phyloP scores from a whole-genome alignment of 139 green algal species.

The Auxenochlorella pyrenoidosa region DNA sequence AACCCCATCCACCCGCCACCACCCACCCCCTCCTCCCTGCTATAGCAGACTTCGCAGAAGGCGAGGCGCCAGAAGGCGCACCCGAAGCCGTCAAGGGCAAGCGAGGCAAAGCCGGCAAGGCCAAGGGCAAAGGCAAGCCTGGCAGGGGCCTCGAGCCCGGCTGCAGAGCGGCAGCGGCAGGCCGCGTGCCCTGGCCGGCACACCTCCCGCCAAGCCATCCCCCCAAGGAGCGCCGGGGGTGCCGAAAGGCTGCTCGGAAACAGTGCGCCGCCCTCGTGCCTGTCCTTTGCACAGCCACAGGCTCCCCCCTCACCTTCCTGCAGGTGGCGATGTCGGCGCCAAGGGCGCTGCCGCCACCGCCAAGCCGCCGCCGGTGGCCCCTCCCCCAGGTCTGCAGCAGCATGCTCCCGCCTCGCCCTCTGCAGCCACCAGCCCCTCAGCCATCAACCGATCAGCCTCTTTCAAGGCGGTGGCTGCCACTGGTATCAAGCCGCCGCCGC shows the following conservation, averaged over 20 bases:
- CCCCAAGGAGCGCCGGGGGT: too few species aligned
- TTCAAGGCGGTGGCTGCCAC: constrained; percentile 13
- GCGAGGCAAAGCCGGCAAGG: constrained; percentile 14
- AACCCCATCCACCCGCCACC: too few species aligned
- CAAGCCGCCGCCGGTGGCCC: not conserved
- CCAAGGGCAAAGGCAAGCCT: constrained; percentile 6
- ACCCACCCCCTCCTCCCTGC: not conserved
- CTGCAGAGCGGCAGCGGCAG: too few species aligned
- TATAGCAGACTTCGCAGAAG: not conserved
- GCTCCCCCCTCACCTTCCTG: too few species aligned
- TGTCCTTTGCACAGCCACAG: too few species aligned
- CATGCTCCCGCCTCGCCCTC: not conserved
- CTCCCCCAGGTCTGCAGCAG: constrained; percentile 2
- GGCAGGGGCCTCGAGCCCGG: too few species aligned
- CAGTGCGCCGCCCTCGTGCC: too few species aligned
- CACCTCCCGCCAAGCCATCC: too few species aligned
- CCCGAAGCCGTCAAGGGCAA: constrained; percentile 3
- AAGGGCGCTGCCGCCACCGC: not conserved
- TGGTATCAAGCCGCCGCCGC: not conserved
- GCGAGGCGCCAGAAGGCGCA: not conserved
- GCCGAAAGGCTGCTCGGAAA: too few species aligned
- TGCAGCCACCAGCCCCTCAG: not conserved
- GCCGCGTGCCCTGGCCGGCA: too few species aligned
- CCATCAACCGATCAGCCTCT: not conserved
- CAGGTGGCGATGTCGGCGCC: not conserved